Evolutionary conservation across 371 early-diverging fungal species (phyloP).

Genomic region (Circinella umbellata): DNA sequence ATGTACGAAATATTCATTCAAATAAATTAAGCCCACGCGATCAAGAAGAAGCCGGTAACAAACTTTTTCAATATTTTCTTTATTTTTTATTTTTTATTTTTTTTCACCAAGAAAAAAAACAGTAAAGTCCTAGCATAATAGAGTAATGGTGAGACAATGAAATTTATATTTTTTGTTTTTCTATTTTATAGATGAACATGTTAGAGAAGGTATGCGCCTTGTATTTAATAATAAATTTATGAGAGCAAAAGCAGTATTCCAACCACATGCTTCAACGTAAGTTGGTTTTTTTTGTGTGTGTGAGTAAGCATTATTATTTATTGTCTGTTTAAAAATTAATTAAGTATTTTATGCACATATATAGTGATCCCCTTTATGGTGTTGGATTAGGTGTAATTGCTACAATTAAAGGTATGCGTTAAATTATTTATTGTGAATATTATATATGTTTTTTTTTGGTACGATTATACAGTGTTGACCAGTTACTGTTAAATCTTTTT

Average conservation of each 20-base stretch:
- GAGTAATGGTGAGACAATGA: no score
- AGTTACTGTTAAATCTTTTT: neutral
- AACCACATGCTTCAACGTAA: constrained; percentile 32
- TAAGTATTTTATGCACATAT: no score
- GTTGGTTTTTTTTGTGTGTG: neutral
- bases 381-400: constrained; percentile 57
- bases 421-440: no score
- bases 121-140: no score
- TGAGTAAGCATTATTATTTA: no score
- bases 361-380: constrained; percentile 49
- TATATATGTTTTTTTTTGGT: no score
- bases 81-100: no score
- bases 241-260: constrained; percentile 51
- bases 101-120: no score
- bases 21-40: constrained; percentile 54
- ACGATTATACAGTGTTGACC: no score
- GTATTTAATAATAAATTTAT: constrained; percentile 57
- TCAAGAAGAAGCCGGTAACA: constrained; percentile 57
- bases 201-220: constrained; percentile 44
- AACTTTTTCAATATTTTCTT: no score
- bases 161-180: neutral
- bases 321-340: neutral
- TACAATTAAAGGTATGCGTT: constrained; percentile 42
- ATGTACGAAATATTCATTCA: constrained; percentile 29
- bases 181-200: constrained; percentile 41